Conservation (phyloP, 2,329 filamentous ascomycete species). For the Penicillium psychrosexuale region DNA sequence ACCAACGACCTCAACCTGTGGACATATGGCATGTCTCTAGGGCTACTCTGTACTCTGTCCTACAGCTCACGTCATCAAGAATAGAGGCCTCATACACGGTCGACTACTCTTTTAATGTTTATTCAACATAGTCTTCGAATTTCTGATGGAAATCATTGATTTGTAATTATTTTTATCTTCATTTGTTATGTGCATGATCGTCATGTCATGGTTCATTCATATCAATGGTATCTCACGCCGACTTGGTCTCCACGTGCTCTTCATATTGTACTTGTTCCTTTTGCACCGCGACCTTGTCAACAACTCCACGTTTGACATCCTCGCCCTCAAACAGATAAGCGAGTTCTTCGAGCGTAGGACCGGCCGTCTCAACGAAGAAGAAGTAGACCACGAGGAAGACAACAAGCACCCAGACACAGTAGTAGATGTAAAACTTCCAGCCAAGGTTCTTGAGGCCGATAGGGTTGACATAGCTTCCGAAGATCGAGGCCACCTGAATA, state of each 20-base stretch:
- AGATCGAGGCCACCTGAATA: constrained; percentile 27
- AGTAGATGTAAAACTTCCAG: constrained; percentile 30
- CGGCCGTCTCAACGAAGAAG: constrained; percentile 10
- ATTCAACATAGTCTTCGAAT: no score
- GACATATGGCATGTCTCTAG: no score
- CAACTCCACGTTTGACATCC: constrained; percentile 6
- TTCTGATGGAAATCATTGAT: neutral
- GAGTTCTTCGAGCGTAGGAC: constrained; percentile 8
- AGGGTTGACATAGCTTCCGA: constrained; percentile 27
- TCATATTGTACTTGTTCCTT: constrained; percentile 13
- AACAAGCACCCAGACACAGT: constrained; percentile 21
- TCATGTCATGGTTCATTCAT: neutral
- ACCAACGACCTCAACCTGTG: no score
- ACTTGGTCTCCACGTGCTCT: constrained; percentile 10
- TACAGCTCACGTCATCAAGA: no score
- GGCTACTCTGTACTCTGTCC: no score
- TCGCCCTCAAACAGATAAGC: constrained; percentile 13
- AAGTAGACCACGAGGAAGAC: constrained; percentile 14
- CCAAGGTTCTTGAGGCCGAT: constrained; percentile 25
- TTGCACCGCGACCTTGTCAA: constrained; percentile 6
- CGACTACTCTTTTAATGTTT: no score
- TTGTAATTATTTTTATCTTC: neutral
- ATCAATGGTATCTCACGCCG: neutral
- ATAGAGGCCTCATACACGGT: no score
- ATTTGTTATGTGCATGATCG: neutral